Evolutionary conservation across 2,329 filamentous ascomycete species (phyloP).

Genomic region (Colletotrichum sp.): DNA sequence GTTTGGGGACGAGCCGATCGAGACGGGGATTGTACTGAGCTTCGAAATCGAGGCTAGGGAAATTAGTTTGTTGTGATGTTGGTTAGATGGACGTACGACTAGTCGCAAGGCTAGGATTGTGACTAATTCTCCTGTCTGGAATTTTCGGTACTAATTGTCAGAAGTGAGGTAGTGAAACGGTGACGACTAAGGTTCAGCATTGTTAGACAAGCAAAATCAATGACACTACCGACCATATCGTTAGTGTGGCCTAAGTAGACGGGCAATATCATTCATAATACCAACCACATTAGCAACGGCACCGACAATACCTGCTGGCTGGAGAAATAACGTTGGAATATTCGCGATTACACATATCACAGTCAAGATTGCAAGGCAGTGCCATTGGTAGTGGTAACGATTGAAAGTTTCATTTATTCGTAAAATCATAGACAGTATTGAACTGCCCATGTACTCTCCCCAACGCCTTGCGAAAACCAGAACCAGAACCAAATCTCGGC

Average conservation of each 20-base stretch:
- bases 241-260: too few relatives aligned
- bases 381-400: neutral
- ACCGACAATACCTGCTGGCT: too few relatives aligned
- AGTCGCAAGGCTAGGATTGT: neutral
- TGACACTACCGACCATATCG: too few relatives aligned
- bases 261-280: too few relatives aligned
- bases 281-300: too few relatives aligned
- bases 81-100: neutral
- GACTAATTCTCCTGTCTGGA: neutral
- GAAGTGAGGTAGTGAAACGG: neutral
- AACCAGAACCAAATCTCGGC: neutral
- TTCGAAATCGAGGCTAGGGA: neutral
- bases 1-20: neutral
- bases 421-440: neutral
- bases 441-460: neutral
- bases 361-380: accelerated
- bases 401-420: neutral
- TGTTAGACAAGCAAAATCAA: neutral
- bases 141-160: neutral
- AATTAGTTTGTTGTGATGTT: neutral
- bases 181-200: neutral
- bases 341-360: too few relatives aligned
- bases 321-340: too few relatives aligned
- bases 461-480: neutral
- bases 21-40: neutral